Base-by-base conservation (phyloP, 345 rosid genomes). In the Lenwebbia sp. region DNA sequence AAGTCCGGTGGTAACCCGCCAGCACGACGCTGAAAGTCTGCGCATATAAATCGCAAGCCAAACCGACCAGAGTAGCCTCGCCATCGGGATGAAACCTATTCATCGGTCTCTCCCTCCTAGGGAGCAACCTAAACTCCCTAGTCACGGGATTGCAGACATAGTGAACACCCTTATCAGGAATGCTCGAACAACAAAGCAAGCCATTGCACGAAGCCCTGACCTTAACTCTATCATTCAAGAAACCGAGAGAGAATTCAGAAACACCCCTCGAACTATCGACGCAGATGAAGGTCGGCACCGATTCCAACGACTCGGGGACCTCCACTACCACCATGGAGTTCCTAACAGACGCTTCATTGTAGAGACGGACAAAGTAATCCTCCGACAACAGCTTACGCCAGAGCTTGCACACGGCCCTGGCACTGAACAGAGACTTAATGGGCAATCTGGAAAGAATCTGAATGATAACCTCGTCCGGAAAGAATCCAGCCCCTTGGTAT, bases 131-230 rank as follows among this genome's bases (percentile, higher is more conserved):
- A 87, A 49, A 92, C 88, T 95, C 94, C 89, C 95, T 92, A 37
- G 99, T 96, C 89, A 95, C 88, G 2, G 99, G 98, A 87, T 95
- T 95, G 85, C 97, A 97, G 26, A 97, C 95, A 75, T 94, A 97
- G 82, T 92, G 95, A 90, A 92, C 92, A 85, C 96, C 97, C 90
- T 91, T 96, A 52, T 93, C 94, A 51, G 94, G 96, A 23, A 95
- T 90, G 82, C 97, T 94, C n/a, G 98, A 93, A 89, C 98, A 97
- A 86, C 98, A 95, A 90, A 97, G 87, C 84, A 95, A 90, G 82
- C 99, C 99, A 86, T 96, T 95, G 90, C 97, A 94, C 0, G 97
- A 97, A 21, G 93, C 96, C 88, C 98, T 95, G 54, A 97, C 91
- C 83, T 90, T 93, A 52, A 97, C 96, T 86, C 98, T 92, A 60